Conservation (phyloP, 1,284 basidiomycete genomes). For the Athelia sp. region DNA sequence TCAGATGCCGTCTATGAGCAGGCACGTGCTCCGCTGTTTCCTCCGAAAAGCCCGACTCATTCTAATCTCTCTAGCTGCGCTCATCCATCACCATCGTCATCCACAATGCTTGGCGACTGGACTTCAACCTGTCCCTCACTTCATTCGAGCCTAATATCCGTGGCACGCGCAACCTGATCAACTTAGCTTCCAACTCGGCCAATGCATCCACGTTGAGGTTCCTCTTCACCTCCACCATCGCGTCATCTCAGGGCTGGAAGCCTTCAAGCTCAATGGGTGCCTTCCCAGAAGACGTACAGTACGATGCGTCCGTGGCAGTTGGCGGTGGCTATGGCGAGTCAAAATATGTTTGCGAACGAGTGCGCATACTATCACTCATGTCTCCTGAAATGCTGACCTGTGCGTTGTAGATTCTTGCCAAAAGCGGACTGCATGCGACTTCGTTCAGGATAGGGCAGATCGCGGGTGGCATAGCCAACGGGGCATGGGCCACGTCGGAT, state of each 20-base stretch:
- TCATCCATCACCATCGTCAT: slow-evolving; percentile 13
- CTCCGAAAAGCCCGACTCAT: no score
- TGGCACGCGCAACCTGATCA: slow-evolving; percentile 30
- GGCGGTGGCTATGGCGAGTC: slow-evolving; percentile 27
- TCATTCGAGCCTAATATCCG: slow-evolving; percentile 32
- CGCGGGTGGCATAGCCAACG: slow-evolving; percentile 13
- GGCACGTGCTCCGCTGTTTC: no score
- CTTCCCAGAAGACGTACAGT: slow-evolving; percentile 26
- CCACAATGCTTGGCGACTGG: slow-evolving; percentile 32
- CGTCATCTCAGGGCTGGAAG: slow-evolving; percentile 18
- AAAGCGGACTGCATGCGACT: slow-evolving; percentile 20
- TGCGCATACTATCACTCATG: no score
- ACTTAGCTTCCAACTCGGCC: slow-evolving; percentile 21
- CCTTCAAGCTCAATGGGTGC: slow-evolving; percentile 10
- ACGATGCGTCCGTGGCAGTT: slow-evolving; percentile 15
- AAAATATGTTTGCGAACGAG: slow-evolving; percentile 31
- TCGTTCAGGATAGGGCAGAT: slow-evolving; percentile 21
- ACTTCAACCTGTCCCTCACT: slow-evolving; percentile 33
- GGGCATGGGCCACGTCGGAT: slow-evolving; percentile 19
- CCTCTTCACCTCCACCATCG: slow-evolving; percentile 26
- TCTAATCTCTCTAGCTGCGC: no score
- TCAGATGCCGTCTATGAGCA: slow-evolving; percentile 1
- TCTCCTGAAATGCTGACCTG: not conserved
- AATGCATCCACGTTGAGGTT: slow-evolving; percentile 13
- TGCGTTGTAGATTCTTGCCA: slow-evolving; percentile 17